phyloP scores from a whole-genome alignment of 1,284 basidiomycete species.

The Ceratobasidium sp. region DNA sequence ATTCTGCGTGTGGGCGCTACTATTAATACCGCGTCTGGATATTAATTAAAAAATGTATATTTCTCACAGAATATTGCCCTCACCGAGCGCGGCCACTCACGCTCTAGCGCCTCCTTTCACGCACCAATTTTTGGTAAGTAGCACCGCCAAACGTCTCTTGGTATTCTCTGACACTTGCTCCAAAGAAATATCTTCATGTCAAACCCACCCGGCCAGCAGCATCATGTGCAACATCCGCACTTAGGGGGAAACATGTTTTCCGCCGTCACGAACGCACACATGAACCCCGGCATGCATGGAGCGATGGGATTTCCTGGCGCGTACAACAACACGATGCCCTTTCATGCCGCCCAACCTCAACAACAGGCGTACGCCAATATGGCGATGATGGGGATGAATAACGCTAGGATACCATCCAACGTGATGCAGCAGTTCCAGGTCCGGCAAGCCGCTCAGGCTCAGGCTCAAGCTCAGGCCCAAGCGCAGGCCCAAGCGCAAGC shows the following conservation, averaged over 20 bases:
- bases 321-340: constrained; percentile 18
- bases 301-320: constrained; percentile 22
- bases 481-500: constrained; percentile 20
- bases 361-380: constrained; percentile 35
- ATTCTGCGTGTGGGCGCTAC: background rate
- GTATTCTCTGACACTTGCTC: background rate
- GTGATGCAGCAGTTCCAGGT: constrained; percentile 18
- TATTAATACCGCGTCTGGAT: background rate
- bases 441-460: constrained; percentile 11
- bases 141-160: background rate
- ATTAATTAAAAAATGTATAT: constrained; percentile 12
- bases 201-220: constrained; percentile 23
- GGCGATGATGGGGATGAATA: constrained; percentile 25
- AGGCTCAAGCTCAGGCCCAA: constrained; percentile 25
- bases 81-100: constrained; percentile 30
- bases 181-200: background rate
- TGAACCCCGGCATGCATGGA: constrained; percentile 29
- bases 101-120: constrained; percentile 35
- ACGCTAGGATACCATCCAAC: background rate
- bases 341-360: constrained; percentile 22
- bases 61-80: constrained; percentile 17
- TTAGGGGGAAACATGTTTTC: constrained; percentile 21
- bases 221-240: constrained; percentile 29
- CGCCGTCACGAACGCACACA: constrained; percentile 19
- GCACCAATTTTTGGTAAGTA: constrained; percentile 26